phyloP scores from a whole-genome alignment of 768 basidiomycete genomes.

The Asterophora parasitica region DNA sequence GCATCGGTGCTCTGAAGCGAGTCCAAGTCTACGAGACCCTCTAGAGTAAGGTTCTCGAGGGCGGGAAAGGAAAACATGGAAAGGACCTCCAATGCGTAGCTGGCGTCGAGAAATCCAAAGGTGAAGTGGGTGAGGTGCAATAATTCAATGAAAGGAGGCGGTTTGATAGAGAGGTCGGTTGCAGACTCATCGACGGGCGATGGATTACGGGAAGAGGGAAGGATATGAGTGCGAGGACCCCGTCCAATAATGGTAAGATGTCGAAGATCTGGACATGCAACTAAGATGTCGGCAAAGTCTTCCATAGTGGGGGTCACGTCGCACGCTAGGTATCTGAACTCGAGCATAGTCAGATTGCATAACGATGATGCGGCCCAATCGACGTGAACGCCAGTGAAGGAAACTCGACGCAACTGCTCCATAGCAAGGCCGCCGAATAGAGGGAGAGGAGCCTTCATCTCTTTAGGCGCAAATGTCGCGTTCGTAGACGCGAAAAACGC shows the following conservation, averaged over 20 bases:
- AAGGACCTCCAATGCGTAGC: conserved; percentile 34
- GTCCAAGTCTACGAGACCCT: conserved; percentile 39
- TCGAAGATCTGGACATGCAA: conserved; percentile 35
- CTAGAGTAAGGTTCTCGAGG: conserved; percentile 34
- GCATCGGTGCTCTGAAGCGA: conserved; percentile 28
- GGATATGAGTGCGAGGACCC: conserved; percentile 36
- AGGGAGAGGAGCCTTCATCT: conserved; percentile 33
- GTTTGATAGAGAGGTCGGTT: neutral
- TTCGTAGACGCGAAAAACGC: conserved; percentile 46
- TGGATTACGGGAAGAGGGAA: neutral
- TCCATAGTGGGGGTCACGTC: conserved; percentile 51
- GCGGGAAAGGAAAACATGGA: conserved; percentile 34
- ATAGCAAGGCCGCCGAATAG: conserved; percentile 40
- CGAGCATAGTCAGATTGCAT: conserved; percentile 38
- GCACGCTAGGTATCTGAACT: conserved; percentile 51
- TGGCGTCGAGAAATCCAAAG: conserved; percentile 41
- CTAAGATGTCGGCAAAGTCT: conserved; percentile 41
- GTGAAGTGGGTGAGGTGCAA: conserved; percentile 28
- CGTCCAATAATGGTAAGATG: conserved; percentile 48
- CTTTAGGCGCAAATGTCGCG: conserved; percentile 39
- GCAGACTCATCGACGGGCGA: neutral
- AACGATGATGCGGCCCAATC: conserved; percentile 44
- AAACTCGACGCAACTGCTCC: conserved; percentile 33
- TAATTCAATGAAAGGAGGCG: conserved; percentile 21
- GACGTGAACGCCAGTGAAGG: conserved; percentile 53